Evolutionary conservation across 176 grass and related monocot genomes (phyloP).

Genomic region (Eragrostis nindensis): DNA sequence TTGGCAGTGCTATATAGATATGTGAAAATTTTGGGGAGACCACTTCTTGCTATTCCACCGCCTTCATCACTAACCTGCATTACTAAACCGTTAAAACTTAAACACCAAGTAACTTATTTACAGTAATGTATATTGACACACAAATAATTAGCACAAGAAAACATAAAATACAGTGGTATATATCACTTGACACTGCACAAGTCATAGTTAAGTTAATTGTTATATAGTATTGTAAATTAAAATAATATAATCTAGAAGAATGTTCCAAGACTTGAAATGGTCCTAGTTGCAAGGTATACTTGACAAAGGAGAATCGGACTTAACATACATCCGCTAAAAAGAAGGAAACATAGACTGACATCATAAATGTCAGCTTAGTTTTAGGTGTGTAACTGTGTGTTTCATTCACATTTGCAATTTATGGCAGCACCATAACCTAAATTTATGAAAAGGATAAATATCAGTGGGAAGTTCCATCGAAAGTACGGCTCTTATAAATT

Average conservation of each 20-base stretch:
- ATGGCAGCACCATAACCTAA: not conserved
- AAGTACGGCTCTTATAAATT: too few relatives aligned
- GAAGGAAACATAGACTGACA: not conserved
- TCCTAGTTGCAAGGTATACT: not conserved
- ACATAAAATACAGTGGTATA: not conserved
- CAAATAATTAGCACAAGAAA: not conserved
- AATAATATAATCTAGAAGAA: not conserved
- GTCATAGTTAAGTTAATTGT: not conserved
- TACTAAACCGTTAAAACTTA: conserved; percentile 33
- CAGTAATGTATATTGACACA: not conserved
- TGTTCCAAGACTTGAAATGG: not conserved
- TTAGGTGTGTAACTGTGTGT: too few relatives aligned
- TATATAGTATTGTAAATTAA: not conserved
- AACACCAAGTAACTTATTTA: not conserved
- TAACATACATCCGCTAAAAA: not conserved
- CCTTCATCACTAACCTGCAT: conserved; percentile 85
- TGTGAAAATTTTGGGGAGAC: conserved; percentile 83
- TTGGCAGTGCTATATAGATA: conserved; percentile 83
- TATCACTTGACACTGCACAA: not conserved
- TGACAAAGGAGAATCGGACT: not conserved
- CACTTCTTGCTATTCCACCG: conserved; percentile 83
- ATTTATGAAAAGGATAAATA: not conserved
- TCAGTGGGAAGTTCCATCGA: too few relatives aligned
- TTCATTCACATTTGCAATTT: too few relatives aligned
- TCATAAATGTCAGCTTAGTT: not conserved